These are phyloP conservation scores for Chaetoceros muelleri DNA, from an alignment of 108 stramenopile species.

Conservation along the genomic window DNA sequence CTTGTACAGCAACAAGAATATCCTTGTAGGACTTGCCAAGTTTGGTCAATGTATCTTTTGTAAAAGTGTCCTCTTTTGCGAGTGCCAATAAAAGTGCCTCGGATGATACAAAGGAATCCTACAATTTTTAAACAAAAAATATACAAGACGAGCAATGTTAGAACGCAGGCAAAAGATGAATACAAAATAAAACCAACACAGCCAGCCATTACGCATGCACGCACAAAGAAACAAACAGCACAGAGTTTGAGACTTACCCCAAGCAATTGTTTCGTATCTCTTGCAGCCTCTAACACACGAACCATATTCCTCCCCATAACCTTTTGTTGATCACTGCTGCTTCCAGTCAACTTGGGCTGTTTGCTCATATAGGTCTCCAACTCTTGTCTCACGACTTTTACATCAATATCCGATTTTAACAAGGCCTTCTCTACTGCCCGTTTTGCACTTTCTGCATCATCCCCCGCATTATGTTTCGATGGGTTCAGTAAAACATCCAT, in stretches of 20 bases:
- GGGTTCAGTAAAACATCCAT: slow-evolving; percentile 72
- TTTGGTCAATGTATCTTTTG: slow-evolving; percentile 35
- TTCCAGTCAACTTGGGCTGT: slow-evolving; percentile 41
- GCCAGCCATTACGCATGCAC: background rate
- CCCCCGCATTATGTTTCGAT: slow-evolving; percentile 49
- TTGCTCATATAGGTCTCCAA: slow-evolving; percentile 46
- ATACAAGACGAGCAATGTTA: background rate
- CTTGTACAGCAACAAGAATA: slow-evolving; percentile 37
- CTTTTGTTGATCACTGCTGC: slow-evolving; percentile 32
- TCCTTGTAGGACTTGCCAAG: slow-evolving; percentile 45
- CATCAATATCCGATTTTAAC: slow-evolving; percentile 41
- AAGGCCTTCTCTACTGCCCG: slow-evolving; percentile 52
- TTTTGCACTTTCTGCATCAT: slow-evolving; percentile 52
- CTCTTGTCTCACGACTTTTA: slow-evolving; percentile 28
- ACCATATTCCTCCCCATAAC: slow-evolving; percentile 56
- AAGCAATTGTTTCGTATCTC: slow-evolving; percentile 32
- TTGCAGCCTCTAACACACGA: slow-evolving; percentile 49
- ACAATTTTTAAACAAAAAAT: slow-evolving; percentile 1
- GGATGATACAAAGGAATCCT: slow-evolving; percentile 76
- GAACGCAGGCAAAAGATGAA: background rate
- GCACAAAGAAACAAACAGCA: too few species aligned
- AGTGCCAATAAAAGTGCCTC: slow-evolving; percentile 60
- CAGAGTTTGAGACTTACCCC: slow-evolving; percentile 29
- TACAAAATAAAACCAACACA: background rate
- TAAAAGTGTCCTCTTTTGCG: slow-evolving; percentile 54